These are phyloP conservation scores for Cryptosporidium ubiquitum DNA, from an alignment of 169 alveolate genomes.

Conservation along the genomic window DNA sequence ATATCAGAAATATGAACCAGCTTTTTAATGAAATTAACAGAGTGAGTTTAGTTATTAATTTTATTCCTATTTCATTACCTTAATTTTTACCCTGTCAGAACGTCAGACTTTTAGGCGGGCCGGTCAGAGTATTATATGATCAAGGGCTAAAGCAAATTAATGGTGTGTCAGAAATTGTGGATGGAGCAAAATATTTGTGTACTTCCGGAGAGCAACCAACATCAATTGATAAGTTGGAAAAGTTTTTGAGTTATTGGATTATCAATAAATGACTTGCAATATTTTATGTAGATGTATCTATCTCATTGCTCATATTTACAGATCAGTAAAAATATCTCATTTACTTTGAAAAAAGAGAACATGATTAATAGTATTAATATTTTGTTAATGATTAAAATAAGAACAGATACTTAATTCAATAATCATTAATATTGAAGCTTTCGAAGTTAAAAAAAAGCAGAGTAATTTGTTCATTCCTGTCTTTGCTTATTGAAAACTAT, in stretches of 20 bases:
- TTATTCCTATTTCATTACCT: background rate
- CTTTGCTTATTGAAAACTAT: background rate
- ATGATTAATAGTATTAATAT: too few relatives aligned
- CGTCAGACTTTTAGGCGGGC: constrained; percentile 87
- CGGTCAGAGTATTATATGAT: constrained; percentile 87
- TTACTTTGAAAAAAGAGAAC: background rate
- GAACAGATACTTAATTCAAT: too few relatives aligned
- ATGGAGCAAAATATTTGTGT: constrained; percentile 86
- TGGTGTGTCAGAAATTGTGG: constrained; percentile 82
- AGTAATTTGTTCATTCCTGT: background rate
- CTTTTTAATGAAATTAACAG: constrained; percentile 84
- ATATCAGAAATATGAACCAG: constrained; percentile 81
- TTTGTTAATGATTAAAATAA: too few relatives aligned
- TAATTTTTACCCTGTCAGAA: background rate
- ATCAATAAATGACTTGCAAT: constrained; percentile 9
- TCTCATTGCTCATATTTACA: too few relatives aligned
- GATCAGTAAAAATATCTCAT: background rate
- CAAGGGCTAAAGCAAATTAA: constrained; percentile 84
- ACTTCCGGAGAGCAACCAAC: constrained; percentile 88
- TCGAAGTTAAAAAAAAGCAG: background rate
- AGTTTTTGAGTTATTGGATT: constrained; percentile 86
- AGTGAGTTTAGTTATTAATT: constrained; percentile 74
- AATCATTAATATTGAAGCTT: background rate
- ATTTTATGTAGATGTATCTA: background rate
- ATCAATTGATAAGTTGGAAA: constrained; percentile 82